Percentiles rank a stretch among this genome's conserved stretches.
These are phyloP conservation scores for Gossypioides kirkii DNA, from an alignment of 345 rosid genomes.

Conservation along the genomic window DNA sequence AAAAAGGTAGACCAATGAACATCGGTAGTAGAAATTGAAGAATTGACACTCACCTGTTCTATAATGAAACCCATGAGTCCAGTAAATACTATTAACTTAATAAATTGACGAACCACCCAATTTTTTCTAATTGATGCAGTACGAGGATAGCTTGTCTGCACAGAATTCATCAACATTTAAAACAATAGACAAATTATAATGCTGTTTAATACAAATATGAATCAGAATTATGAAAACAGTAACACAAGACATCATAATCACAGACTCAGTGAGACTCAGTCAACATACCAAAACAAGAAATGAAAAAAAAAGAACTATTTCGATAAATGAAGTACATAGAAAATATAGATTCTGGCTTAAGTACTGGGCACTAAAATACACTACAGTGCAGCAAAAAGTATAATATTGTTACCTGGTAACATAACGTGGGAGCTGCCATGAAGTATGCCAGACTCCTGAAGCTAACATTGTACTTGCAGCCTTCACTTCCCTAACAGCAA, in stretches of 20 bases:
- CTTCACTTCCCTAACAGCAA: conserved; percentile 45
- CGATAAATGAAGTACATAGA: neutral
- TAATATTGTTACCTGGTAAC: conserved; percentile 73
- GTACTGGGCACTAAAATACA: neutral
- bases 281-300: neutral
- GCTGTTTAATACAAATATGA: conserved; percentile 5
- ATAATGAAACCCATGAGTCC: conserved; percentile 96
- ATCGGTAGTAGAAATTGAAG: neutral
- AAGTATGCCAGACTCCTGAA: conserved; percentile 82
- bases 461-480: conserved; percentile 40
- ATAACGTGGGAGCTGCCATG: conserved; percentile 95
- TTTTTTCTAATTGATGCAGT: conserved; percentile 67
- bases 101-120: conserved; percentile 87
- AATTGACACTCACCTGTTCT: conserved; percentile 63
- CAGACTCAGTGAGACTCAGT: neutral
- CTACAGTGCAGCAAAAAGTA: conserved; percentile 3
- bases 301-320: neutral
- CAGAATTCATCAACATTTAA: conserved; percentile 1
- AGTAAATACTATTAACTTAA: conserved; percentile 76
- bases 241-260: neutral
- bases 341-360: neutral
- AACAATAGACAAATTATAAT: neutral
- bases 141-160: conserved; percentile 84
- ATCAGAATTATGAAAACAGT: neutral
- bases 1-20: conserved; percentile 11